Base-by-base conservation (phyloP, 2,329 filamentous ascomycete species). In the Paecilomyces dactylethromorphus region DNA sequence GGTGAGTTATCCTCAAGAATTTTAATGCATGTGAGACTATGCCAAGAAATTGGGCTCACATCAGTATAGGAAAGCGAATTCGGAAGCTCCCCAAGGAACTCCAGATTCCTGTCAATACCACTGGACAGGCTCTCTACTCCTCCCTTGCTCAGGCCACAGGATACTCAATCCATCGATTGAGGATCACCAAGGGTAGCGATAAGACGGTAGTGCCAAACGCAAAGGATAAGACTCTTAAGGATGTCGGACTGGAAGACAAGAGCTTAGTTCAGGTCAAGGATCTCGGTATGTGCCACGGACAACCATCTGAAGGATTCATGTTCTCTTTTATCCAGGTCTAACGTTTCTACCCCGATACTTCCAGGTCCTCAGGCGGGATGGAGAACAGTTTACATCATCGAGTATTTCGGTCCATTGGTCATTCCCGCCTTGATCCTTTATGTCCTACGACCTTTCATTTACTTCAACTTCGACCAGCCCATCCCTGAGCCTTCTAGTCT, bases 311-410 rank as follows among this genome's bases (percentile, higher is more conserved):
- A 35, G 49, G n/a, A 35, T 22, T 21, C 35, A 35, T 18, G 21
- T 33, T 45, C 32, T 52, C 15, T 53, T 57, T 8, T 21, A 33
- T n/a, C 32, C 32, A 18, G 26, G 3, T 45, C 32, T 26, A 29
- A 58, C 32, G 15, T 39, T 35, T 8, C 15, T 54, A 29, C 26
- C 26, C 26, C 21, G 13, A 2, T 31, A 10, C 26, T 29, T 53
- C 55, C 63, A 96, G 92, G 94, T 15, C 85, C 87, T 54, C 94
- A 99, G 76, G 88, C 97, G 58, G 86, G 86, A 62, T 99, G 94
- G 94, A 87, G 87, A 64, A 94, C 91, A 61, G 93, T 97, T 74
- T 99, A 93, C 81, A 79, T 97, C 63, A 87, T 97, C 79, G 94
- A 99, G 78, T 99, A 99, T 76, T 78, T 94, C 64, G 94, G 94